Conservation (phyloP, 257 asterid species). For the Solanum gracilifrons region DNA sequence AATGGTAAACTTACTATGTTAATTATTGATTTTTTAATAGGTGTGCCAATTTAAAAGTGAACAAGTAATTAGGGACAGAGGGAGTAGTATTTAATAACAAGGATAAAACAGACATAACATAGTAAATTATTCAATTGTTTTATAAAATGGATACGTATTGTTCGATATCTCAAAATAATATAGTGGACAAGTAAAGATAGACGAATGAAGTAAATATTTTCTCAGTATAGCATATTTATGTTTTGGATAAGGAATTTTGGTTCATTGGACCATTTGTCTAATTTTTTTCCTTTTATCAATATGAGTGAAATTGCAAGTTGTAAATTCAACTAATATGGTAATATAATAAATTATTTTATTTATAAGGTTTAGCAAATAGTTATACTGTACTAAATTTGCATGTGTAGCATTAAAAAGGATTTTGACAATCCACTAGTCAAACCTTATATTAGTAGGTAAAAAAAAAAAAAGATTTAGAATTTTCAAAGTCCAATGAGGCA, state of each 20-base stretch:
- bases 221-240: too few species aligned
- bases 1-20: too few species aligned
- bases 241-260: background rate
- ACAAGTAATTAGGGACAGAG: too few species aligned
- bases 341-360: background rate
- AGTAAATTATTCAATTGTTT: too few species aligned
- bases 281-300: background rate
- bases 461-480: conserved; percentile 12
- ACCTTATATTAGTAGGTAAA: background rate
- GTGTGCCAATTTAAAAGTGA: too few species aligned
- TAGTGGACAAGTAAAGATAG: too few species aligned
- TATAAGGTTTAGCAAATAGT: background rate
- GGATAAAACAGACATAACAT: too few species aligned
- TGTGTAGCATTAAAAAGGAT: background rate
- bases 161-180: too few species aligned
- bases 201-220: accelerated
- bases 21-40: too few species aligned
- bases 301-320: background rate
- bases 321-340: background rate
- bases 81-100: too few species aligned
- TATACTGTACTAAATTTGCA: background rate
- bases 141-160: too few species aligned
- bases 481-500: conserved; percentile 53
- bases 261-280: background rate
- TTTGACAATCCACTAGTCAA: background rate